Base-by-base conservation (phyloP, 768 basidiomycete species). In the Paxillus rubicundulus region DNA sequence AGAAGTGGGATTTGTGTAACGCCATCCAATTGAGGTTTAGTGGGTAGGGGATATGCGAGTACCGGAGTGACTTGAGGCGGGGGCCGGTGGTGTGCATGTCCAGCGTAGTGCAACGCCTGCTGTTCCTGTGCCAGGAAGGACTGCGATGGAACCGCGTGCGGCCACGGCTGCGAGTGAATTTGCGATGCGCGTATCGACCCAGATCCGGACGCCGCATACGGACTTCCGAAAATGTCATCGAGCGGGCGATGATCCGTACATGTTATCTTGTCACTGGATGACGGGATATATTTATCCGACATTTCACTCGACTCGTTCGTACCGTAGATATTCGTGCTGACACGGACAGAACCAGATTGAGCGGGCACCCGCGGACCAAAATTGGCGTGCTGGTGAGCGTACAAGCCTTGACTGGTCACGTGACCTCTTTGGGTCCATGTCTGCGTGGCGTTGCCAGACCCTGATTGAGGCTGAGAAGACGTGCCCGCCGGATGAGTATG, bases 181-280 rank as follows among this genome's bases (percentile, higher is more conserved):
- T 40, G 53, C 4, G 43, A 28, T 12, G 14, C 37, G 47, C 49
- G 34, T 37, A 20, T 14, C 0, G 38, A 37, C 42, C 27, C 18
- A 9, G 56, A 45, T 39, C 20, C 18, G 3, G 45, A 45, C 7
- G 46, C 21, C 37, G 54, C 13, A 17, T 20, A 43, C 14, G 40
- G 9, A 13, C 34, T 30, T n/a, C 53, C 65, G 39, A 67, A 66
- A 18, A 66, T 66, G 10, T 62, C 59, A 20, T 66, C 65, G 12
- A 66, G 56, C n/a, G 62, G 64, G 9, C 60, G 56, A 52, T 66
- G 64, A 33, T 66, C 58, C 33, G 60, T 45, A 37, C 62, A 64
- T 32, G 64, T 66, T 37, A 66, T 57, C 50, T 50, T 66, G 62
- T 66, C 64, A 46, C 53, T 62, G 13, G 64, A 66, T 24, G 64